Conservation (phyloP, 306 rosid genomes). For the Begonia fuchsioides region DNA sequence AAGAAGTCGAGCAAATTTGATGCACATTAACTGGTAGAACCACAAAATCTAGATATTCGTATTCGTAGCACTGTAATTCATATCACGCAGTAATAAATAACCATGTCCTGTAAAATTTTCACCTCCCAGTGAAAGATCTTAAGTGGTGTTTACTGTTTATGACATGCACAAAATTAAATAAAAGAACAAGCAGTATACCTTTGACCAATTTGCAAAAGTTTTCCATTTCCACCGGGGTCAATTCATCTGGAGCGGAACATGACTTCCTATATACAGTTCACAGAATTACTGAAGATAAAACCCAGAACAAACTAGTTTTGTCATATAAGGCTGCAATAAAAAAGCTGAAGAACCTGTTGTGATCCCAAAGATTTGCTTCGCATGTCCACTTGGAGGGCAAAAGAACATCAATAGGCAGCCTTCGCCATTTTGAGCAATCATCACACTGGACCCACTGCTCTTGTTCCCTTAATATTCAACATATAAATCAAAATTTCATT, state of each 20-base stretch:
- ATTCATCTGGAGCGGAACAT: constrained; percentile 74
- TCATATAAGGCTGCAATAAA: neutral
- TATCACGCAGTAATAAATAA: no score
- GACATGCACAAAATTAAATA: no score
- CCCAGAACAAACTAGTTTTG: neutral
- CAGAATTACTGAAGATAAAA: constrained; percentile 3
- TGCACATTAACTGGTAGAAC: no score
- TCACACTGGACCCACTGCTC: constrained; percentile 99
- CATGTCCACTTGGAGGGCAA: constrained; percentile 87
- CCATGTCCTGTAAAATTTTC: no score
- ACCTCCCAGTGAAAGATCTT: no score
- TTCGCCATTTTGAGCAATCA: constrained; percentile 84
- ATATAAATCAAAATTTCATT: constrained; percentile 6
- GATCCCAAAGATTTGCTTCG: constrained; percentile 75
- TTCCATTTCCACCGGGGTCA: constrained; percentile 67
- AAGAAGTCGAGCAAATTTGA: no score
- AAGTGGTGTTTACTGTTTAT: no score
- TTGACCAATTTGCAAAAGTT: constrained; percentile 61
- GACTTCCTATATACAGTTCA: constrained; percentile 43
- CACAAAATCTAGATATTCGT: no score
- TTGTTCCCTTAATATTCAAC: constrained; percentile 40
- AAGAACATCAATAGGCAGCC: constrained; percentile 69
- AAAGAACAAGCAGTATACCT: constrained; percentile 28
- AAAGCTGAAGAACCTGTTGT: constrained; percentile 29
- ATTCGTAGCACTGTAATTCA: no score